Conservation (phyloP, 371 early-diverging fungal genomes). For the Saksenaea vasiformis region DNA sequence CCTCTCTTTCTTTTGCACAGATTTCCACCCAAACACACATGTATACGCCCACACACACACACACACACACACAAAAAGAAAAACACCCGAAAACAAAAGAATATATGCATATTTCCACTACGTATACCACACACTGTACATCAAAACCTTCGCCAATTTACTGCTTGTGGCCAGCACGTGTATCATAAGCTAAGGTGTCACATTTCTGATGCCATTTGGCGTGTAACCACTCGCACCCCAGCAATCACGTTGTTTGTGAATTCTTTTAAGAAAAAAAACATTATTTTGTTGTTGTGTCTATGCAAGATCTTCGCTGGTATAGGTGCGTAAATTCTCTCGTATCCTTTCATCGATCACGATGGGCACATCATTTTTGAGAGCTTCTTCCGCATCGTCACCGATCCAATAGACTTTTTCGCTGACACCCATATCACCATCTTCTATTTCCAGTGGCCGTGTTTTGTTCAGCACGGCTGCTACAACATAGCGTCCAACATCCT, state of each 20-base stretch:
- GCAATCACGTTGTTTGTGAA: neutral
- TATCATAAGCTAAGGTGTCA: conserved; percentile 6
- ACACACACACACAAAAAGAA: too few relatives aligned
- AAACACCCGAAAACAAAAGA: neutral
- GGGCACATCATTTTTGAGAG: conserved; percentile 31
- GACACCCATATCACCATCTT: conserved; percentile 56
- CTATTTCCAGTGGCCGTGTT: conserved; percentile 47
- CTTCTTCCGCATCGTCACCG: conserved; percentile 44
- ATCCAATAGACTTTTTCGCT: conserved; percentile 58
- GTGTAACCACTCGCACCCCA: neutral
- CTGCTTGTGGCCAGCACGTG: conserved; percentile 6
- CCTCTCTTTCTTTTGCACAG: neutral
- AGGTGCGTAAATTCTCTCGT: conserved; percentile 33
- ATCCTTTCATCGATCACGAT: conserved; percentile 45
- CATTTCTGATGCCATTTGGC: conserved; percentile 6
- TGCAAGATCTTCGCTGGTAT: conserved; percentile 32
- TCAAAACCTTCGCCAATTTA: neutral
- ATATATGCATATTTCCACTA: neutral
- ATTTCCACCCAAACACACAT: neutral
- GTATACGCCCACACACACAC: neutral
- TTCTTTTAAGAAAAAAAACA: conserved; percentile 1
- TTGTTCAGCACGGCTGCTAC: conserved; percentile 60
- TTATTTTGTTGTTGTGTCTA: neutral
- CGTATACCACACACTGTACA: neutral
- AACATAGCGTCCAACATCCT: conserved; percentile 55